These are phyloP conservation scores for Beta vulgaris DNA, from an alignment of 148 eudicot species.

Conservation along the genomic window DNA sequence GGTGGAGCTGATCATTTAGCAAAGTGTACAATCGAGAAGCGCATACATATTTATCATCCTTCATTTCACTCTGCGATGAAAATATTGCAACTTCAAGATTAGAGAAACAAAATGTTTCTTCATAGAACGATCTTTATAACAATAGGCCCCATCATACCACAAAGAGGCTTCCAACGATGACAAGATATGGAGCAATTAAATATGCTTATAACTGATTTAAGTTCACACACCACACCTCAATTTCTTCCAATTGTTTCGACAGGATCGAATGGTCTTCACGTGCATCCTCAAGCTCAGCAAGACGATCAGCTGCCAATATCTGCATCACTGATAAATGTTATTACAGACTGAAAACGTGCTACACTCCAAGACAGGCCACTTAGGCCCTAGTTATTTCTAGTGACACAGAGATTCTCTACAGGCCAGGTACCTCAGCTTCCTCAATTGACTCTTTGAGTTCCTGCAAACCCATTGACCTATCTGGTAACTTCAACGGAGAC, in stretches of 20 bases:
- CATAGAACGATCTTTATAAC: background rate
- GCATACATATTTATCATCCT: constrained; percentile 61
- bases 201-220: background rate
- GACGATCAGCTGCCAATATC: constrained; percentile 88
- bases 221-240: constrained; percentile 48
- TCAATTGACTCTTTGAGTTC: constrained; percentile 77
- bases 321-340: constrained; percentile 32
- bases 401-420: background rate
- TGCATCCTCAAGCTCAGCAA: constrained; percentile 85
- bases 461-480: constrained; percentile 53
- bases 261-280: constrained; percentile 62
- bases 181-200: background rate
- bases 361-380: background rate
- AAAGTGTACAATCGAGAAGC: constrained; percentile 74
- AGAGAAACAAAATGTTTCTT: constrained; percentile 2
- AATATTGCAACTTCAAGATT: constrained; percentile 5
- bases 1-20: constrained; percentile 83
- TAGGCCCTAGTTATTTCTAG: background rate
- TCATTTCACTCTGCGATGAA: constrained; percentile 59
- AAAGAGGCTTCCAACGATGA: background rate
- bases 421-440: constrained; percentile 69
- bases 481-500: constrained; percentile 64
- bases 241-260: constrained; percentile 80
- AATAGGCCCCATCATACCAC: background rate
- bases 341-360: background rate